Conservation (phyloP, 257 asterid genomes). For the Nicotiana otophora region DNA sequence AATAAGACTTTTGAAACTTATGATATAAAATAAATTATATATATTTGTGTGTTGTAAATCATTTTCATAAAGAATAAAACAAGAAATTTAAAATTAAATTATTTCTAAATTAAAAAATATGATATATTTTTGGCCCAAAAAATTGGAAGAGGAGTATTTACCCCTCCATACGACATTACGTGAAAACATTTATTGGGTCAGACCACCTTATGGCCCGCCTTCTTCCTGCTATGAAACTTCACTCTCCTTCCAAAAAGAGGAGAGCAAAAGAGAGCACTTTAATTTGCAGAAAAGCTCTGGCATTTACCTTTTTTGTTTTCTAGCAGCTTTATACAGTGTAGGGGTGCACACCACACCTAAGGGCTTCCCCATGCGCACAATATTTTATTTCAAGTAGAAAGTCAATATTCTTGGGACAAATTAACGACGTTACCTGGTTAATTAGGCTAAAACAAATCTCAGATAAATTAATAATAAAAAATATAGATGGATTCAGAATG, state of each 20-base stretch:
- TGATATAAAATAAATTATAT: no score
- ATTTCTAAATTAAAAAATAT: no score
- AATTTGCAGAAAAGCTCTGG: slow-evolving; percentile 1
- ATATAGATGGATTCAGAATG: no score
- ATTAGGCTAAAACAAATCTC: background rate
- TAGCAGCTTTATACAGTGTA: background rate
- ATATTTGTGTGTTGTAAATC: no score
- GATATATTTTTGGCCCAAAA: no score
- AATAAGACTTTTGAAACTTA: no score
- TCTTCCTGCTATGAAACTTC: background rate
- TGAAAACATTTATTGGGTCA: background rate
- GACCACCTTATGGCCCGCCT: background rate
- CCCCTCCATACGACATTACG: background rate
- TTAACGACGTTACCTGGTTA: background rate
- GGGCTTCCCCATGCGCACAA: background rate
- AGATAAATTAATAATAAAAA: no score
- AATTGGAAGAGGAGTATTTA: background rate
- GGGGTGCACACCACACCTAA: background rate
- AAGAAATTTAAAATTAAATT: no score
- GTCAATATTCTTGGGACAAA: background rate
- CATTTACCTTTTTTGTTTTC: background rate
- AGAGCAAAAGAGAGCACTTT: background rate
- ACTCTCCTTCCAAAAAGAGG: background rate
- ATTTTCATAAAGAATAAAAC: no score
- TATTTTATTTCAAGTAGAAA: background rate